These are phyloP conservation scores for Candida sp. DNA, from an alignment of 1,139 yeast genomes.

Conservation along the genomic window DNA sequence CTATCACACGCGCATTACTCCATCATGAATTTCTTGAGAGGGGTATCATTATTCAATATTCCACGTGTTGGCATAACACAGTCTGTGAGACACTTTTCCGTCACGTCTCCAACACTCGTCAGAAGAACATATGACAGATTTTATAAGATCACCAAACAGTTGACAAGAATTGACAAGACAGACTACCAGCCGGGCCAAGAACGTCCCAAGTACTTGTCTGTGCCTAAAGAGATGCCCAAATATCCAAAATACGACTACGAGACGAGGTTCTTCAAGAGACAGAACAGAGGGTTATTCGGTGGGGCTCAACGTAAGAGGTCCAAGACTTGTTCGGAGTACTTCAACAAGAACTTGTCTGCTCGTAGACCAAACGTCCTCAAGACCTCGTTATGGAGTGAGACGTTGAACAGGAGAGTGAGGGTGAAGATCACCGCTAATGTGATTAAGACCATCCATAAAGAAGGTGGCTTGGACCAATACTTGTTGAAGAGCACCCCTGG, in stretches of 20 bases:
- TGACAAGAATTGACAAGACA: conserved; percentile 39
- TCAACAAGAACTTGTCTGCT: conserved; percentile 74
- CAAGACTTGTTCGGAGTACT: conserved; percentile 74
- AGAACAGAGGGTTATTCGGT: conserved; percentile 88
- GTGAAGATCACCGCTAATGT: conserved; percentile 82
- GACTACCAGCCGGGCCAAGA: conserved; percentile 42
- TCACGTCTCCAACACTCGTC: conserved; percentile 1
- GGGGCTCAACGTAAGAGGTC: conserved; percentile 85
- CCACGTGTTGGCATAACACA: not conserved
- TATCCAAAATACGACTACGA: conserved; percentile 87
- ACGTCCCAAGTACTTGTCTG: conserved; percentile 30
- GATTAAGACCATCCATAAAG: conserved; percentile 83
- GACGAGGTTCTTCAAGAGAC: conserved; percentile 76
- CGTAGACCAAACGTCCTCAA: conserved; percentile 85
- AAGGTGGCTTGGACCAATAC: conserved; percentile 94
- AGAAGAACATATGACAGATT: conserved; percentile 25
- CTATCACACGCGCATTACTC: not conserved
- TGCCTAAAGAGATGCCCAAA: conserved; percentile 52
- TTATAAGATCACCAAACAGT: conserved; percentile 45
- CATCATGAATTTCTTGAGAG: conserved; percentile 4
- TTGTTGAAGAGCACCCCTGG: conserved; percentile 86
- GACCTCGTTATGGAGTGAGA: conserved; percentile 84
- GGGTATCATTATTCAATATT: not conserved
- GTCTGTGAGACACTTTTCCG: conserved; percentile 1
- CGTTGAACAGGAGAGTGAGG: conserved; percentile 57